Evolutionary conservation across 768 basidiomycete genomes (phyloP).

Genomic region (Leccinum arenicola): DNA sequence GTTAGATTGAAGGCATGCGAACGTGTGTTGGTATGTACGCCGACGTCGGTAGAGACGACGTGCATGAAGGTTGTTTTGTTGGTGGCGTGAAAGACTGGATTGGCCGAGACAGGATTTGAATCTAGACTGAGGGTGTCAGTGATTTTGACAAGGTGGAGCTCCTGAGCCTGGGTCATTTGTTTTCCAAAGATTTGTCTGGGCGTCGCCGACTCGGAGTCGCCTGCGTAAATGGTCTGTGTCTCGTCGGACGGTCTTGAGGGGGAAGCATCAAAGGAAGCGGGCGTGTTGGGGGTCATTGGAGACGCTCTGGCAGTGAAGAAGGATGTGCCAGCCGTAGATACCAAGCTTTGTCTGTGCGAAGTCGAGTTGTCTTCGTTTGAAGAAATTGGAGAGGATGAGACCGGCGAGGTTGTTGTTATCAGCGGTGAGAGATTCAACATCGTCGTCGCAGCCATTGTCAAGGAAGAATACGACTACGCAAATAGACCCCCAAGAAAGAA

Average conservation of each 20-base stretch:
- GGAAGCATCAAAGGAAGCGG: slow-evolving; percentile 20
- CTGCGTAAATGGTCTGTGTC: slow-evolving; percentile 28
- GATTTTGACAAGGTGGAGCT: slow-evolving; percentile 55
- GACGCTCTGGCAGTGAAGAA: slow-evolving; percentile 29
- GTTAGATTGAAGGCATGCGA: not conserved
- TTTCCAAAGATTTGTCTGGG: slow-evolving; percentile 33
- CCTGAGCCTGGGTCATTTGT: slow-evolving; percentile 35
- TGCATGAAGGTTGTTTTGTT: slow-evolving; percentile 35
- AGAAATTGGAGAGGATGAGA: slow-evolving; percentile 13
- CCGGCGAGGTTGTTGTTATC: slow-evolving; percentile 17
- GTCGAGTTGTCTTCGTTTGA: slow-evolving; percentile 10
- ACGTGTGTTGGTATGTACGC: slow-evolving; percentile 7
- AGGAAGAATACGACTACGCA: not conserved
- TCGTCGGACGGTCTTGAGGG: slow-evolving; percentile 35
- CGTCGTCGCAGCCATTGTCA: slow-evolving; percentile 12
- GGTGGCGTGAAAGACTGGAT: slow-evolving; percentile 35
- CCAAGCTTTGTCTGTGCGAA: slow-evolving; percentile 24
- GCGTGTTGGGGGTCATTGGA: slow-evolving; percentile 19
- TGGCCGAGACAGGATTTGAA: slow-evolving; percentile 32
- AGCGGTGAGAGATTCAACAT: slow-evolving; percentile 8
- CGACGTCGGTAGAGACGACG: slow-evolving; percentile 26
- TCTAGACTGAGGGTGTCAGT: slow-evolving; percentile 47
- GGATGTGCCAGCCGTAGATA: slow-evolving; percentile 24
- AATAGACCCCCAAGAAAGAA: not conserved
- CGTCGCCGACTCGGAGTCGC: slow-evolving; percentile 24